phyloP scores from a whole-genome alignment of 345 rosid species.

The Sonneratia alba region DNA sequence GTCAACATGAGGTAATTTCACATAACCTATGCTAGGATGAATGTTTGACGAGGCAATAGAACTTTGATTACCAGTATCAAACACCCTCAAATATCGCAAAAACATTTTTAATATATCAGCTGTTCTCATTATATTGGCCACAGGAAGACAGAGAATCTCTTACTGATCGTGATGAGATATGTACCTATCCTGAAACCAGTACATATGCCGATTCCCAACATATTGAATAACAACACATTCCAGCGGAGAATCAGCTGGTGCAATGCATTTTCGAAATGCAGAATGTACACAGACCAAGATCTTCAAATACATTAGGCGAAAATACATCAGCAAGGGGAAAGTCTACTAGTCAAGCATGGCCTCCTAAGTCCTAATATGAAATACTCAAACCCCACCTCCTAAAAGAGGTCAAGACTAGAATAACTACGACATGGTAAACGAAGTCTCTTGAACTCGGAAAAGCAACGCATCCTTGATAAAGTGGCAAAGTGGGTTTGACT shows the following conservation, averaged over 20 bases:
- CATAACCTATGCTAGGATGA: background rate
- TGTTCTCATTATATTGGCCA: background rate
- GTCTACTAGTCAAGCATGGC: background rate
- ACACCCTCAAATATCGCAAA: background rate
- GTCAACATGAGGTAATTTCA: constrained; percentile 7
- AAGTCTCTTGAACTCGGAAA: background rate
- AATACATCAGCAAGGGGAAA: background rate
- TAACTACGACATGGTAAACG: background rate
- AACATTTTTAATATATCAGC: background rate
- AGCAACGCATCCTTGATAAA: background rate
- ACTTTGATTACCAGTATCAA: background rate
- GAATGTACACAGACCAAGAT: background rate
- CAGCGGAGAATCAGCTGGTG: no score
- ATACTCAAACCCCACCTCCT: background rate
- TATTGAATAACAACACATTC: no score
- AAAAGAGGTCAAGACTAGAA: background rate
- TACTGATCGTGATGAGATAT: no score
- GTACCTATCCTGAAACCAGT: background rate
- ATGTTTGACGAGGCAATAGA: background rate
- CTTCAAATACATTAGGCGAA: background rate
- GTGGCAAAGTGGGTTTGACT: background rate
- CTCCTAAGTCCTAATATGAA: background rate
- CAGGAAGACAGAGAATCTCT: background rate
- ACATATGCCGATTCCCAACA: no score
- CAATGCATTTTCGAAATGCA: background rate